Evolutionary conservation across 768 basidiomycete genomes (phyloP).

Genomic region (Hypholoma sublateritium): DNA sequence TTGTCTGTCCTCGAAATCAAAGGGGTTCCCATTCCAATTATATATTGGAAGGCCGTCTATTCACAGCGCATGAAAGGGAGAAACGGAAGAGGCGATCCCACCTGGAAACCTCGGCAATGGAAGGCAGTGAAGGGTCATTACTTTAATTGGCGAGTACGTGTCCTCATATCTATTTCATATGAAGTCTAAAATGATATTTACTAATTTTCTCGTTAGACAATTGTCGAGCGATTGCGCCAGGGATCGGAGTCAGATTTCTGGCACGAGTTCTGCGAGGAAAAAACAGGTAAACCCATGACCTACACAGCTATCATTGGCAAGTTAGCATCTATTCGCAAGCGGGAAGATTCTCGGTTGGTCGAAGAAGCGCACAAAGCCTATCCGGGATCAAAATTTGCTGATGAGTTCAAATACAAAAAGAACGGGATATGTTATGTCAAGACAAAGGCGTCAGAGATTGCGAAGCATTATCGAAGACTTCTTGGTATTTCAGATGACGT

Average conservation of each 20-base stretch:
- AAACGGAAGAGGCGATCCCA: not conserved
- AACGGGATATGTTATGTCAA: not conserved
- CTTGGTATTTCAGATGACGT: not conserved
- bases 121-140: not conserved
- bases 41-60: conserved; percentile 20
- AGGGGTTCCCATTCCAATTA: conserved; percentile 10
- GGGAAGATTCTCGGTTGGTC: not conserved
- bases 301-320: conserved; percentile 1
- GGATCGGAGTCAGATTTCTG: not conserved
- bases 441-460: not conserved
- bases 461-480: not conserved
- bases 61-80: not conserved
- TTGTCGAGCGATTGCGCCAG: not conserved
- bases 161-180: not conserved
- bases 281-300: not conserved
- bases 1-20: conserved; percentile 17
- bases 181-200: not conserved
- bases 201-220: not conserved
- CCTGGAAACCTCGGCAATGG: not conserved
- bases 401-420: not conserved
- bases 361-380: not conserved
- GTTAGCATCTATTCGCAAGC: not conserved
- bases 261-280: not conserved
- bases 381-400: not conserved
- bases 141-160: conserved; percentile 1